Percentiles rank a stretch among this genome's conserved stretches.
Evolutionary conservation across 2,329 filamentous ascomycete species (phyloP).

Genomic region (Alternaria sp.): DNA sequence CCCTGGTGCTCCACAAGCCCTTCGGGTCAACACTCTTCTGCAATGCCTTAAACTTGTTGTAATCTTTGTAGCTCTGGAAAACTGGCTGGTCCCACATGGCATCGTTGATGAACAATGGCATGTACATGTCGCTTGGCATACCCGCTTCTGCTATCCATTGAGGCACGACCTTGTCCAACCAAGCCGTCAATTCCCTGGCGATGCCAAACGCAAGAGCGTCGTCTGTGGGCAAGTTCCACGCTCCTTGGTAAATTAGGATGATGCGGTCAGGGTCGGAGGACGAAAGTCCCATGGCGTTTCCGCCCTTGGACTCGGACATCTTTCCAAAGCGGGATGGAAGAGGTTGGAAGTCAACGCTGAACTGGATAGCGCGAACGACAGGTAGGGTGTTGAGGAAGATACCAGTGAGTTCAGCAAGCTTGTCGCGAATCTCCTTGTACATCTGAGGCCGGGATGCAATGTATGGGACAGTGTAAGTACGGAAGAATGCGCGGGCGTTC

Average conservation of each 20-base stretch:
- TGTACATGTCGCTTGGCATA: constrained; percentile 19
- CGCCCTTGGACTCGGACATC: constrained; percentile 24
- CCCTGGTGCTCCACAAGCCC: constrained; percentile 27
- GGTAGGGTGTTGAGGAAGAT: constrained; percentile 26
- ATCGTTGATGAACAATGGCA: constrained; percentile 34
- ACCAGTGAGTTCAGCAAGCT: constrained; percentile 33
- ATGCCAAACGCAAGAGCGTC: constrained; percentile 19
- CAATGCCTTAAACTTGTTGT: constrained; percentile 27
- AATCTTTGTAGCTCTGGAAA: constrained; percentile 24
- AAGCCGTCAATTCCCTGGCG: constrained; percentile 25
- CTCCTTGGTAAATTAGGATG: constrained; percentile 29
- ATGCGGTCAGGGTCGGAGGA: constrained; percentile 28
- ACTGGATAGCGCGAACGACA: constrained; percentile 19
- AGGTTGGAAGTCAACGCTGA: constrained; percentile 34
- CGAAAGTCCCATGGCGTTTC: constrained; percentile 33
- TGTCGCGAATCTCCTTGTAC: constrained; percentile 44
- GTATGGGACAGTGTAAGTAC: constrained; percentile 35
- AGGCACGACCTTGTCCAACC: constrained; percentile 29
- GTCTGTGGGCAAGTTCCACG: constrained; percentile 22
- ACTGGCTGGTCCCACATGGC: constrained; percentile 30
- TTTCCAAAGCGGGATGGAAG: constrained; percentile 26
- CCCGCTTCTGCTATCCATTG: constrained; percentile 31
- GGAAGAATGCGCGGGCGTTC: constrained; percentile 26
- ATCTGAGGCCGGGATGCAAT: constrained; percentile 37
- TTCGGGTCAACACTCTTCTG: constrained; percentile 28